Conservation (phyloP, 495 filamentous ascomycete species). For the Parmelia sp. region DNA sequence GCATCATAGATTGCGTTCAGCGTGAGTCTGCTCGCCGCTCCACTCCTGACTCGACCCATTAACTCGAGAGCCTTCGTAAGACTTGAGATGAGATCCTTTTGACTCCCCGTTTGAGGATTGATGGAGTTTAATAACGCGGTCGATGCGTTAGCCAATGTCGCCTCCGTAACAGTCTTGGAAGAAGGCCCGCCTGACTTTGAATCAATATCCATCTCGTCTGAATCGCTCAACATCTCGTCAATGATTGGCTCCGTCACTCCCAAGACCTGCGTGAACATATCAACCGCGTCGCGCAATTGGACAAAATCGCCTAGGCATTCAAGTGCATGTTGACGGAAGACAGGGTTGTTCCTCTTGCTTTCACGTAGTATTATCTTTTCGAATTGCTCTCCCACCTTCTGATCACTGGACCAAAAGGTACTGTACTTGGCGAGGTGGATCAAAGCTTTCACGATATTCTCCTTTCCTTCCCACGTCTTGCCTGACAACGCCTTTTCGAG, state of each 20-base stretch:
- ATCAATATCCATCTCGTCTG: conserved; percentile 66
- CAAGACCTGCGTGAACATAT: conserved; percentile 62
- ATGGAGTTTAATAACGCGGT: conserved; percentile 43
- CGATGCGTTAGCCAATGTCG: conserved; percentile 44
- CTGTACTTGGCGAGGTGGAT: conserved; percentile 63
- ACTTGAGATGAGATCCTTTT: conserved; percentile 1
- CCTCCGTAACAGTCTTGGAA: conserved; percentile 32
- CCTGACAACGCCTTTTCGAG: conserved; percentile 72
- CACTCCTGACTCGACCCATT: conserved; percentile 21
- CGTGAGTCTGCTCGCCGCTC: conserved; percentile 37
- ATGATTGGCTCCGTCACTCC: conserved; percentile 55
- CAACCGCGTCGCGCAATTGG: conserved; percentile 53
- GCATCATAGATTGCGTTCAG: conserved; percentile 41
- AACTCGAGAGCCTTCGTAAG: conserved; percentile 21
- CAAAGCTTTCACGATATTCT: conserved; percentile 79
- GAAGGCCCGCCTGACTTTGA: conserved; percentile 33
- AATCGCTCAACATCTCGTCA: conserved; percentile 48
- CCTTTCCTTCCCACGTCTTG: conserved; percentile 93
- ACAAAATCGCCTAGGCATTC: conserved; percentile 65
- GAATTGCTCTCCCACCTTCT: conserved; percentile 42
- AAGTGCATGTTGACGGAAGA: conserved; percentile 72
- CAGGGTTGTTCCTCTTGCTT: conserved; percentile 79
- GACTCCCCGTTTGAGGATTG: conserved; percentile 28
- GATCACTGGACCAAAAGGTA: conserved; percentile 50
- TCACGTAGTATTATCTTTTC: conserved; percentile 67